These are phyloP conservation scores for Vinca minor DNA, from an alignment of 257 asterid genomes.

Conservation along the genomic window DNA sequence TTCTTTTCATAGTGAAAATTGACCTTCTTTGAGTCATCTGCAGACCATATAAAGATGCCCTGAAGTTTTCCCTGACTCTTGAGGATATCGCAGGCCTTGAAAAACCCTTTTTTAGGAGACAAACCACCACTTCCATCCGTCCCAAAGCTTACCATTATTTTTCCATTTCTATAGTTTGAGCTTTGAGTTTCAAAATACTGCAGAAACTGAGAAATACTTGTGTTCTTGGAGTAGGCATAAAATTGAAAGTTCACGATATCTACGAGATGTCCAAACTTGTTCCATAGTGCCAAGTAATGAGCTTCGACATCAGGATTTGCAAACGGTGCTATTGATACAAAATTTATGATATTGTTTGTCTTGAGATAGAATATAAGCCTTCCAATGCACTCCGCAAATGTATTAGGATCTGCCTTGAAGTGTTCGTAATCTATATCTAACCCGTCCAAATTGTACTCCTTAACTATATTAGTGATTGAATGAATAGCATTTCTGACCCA, in stretches of 20 bases:
- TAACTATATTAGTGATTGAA: slow-evolving; percentile 41
- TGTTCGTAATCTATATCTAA: slow-evolving; percentile 74
- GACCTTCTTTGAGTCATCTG: slow-evolving; percentile 61
- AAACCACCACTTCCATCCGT: slow-evolving; percentile 63
- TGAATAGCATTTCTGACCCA: slow-evolving; percentile 65
- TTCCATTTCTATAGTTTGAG: slow-evolving; percentile 44
- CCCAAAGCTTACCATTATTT: slow-evolving; percentile 49
- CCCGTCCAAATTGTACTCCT: slow-evolving; percentile 50
- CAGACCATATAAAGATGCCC: slow-evolving; percentile 79
- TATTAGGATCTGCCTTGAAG: slow-evolving; percentile 48
- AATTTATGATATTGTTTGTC: slow-evolving; percentile 37
- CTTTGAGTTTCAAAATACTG: slow-evolving; percentile 47
- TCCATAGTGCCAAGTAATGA: slow-evolving; percentile 60
- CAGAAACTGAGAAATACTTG: slow-evolving; percentile 49
- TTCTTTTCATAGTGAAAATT: slow-evolving; percentile 42
- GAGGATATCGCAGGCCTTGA: slow-evolving; percentile 45
- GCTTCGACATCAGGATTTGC: slow-evolving; percentile 36
- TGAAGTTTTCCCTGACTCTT: slow-evolving; percentile 48
- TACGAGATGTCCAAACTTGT: slow-evolving; percentile 43
- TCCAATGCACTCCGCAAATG: slow-evolving; percentile 69
- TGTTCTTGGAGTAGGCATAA: slow-evolving; percentile 45
- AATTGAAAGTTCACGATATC: slow-evolving; percentile 72
- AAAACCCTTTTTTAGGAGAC: slow-evolving; percentile 53
- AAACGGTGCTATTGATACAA: slow-evolving; percentile 63
- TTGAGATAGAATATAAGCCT: slow-evolving; percentile 44